Conservation (phyloP, 2,329 filamentous ascomycete genomes). For the Talaromyces marneffei region DNA sequence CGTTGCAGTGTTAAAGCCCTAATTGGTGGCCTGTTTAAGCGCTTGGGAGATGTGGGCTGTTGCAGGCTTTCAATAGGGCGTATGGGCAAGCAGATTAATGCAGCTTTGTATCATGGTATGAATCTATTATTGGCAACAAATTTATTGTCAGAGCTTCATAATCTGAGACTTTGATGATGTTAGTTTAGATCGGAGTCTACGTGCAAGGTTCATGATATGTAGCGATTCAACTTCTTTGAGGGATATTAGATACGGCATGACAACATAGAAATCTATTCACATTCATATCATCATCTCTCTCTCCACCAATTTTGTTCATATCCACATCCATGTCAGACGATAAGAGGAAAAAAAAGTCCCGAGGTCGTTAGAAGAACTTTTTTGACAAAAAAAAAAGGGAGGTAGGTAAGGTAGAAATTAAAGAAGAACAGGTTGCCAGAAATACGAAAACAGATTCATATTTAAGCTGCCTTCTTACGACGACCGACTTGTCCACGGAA, state of each 20-base stretch:
- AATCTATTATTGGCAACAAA: not conserved
- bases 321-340: constrained; percentile 7
- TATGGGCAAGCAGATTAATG: not conserved
- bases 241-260: not conserved
- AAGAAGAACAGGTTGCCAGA: not conserved
- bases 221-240: not conserved
- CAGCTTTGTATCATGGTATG: not conserved
- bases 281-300: constrained; percentile 6
- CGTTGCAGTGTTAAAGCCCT: not conserved
- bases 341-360: constrained; percentile 10
- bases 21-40: not conserved
- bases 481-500: constrained; percentile 99
- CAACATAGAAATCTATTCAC: constrained; percentile 8
- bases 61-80: not conserved
- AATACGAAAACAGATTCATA: not conserved
- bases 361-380: constrained; percentile 8
- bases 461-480: constrained; percentile 70
- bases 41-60: not conserved
- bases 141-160: not conserved
- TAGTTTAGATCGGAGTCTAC: not conserved
- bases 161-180: not conserved
- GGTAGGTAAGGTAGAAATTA: not conserved
- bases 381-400: not conserved
- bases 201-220: not conserved
- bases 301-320: constrained; percentile 9